Percentiles rank a stretch among this genome's conserved stretches.
Conservation (phyloP, 2,329 filamentous ascomycete species). For the Colletotrichum limetticola region DNA sequence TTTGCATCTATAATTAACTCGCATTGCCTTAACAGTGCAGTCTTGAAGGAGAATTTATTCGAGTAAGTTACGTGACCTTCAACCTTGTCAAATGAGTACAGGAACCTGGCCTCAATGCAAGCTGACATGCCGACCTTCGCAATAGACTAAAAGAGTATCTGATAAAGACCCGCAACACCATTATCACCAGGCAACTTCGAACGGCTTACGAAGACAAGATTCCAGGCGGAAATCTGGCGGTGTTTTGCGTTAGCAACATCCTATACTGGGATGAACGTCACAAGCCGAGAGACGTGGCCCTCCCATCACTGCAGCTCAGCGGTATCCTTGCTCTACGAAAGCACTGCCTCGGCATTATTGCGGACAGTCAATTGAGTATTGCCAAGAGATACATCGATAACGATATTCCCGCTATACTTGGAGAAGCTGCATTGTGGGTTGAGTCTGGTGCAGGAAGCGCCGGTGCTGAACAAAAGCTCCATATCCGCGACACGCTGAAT, state of each 20-base stretch:
- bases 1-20: no score
- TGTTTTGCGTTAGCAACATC: constrained; percentile 58
- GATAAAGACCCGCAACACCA: constrained; percentile 50
- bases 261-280: constrained; percentile 52
- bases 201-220: constrained; percentile 42
- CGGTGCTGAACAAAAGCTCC: constrained; percentile 48
- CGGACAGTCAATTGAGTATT: constrained; percentile 50
- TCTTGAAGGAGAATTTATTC: no score
- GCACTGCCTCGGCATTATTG: constrained; percentile 57
- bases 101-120: constrained; percentile 5
- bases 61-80: no score
- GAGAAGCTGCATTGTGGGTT: constrained; percentile 55
- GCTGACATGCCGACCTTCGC: background rate
- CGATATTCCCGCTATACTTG: constrained; percentile 53
- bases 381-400: constrained; percentile 51
- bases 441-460: constrained; percentile 51
- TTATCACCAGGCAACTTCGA: constrained; percentile 43
- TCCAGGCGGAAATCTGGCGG: constrained; percentile 39
- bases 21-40: no score
- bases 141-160: constrained; percentile 47
- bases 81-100: background rate
- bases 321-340: constrained; percentile 53
- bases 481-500: constrained; percentile 45
- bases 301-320: constrained; percentile 50
- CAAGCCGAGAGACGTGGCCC: constrained; percentile 37